Conservation (phyloP, 805 yeast species). For the Saturnispora bothae region DNA sequence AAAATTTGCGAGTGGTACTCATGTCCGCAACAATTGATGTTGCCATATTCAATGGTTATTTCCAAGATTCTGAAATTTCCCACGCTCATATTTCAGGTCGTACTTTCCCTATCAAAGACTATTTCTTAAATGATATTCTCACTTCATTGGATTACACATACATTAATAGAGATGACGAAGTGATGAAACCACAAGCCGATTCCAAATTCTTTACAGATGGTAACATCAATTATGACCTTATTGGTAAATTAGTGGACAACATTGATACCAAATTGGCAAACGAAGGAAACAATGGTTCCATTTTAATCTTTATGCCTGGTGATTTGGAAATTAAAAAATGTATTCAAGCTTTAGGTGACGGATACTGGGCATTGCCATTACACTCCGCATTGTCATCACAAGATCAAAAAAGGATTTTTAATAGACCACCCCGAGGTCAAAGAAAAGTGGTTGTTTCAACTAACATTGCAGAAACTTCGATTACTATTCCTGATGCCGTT, state of each 20-base stretch:
- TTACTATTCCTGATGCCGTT: slow-evolving; percentile 91
- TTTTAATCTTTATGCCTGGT: slow-evolving; percentile 83
- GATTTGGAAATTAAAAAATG: slow-evolving; percentile 74
- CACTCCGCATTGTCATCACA: slow-evolving; percentile 80
- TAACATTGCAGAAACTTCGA: slow-evolving; percentile 94
- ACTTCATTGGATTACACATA: slow-evolving; percentile 47
- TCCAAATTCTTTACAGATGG: slow-evolving; percentile 58
- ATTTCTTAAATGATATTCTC: slow-evolving; percentile 60
- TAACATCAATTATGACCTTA: slow-evolving; percentile 63
- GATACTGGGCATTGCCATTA: slow-evolving; percentile 52
- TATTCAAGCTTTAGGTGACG: slow-evolving; percentile 29
- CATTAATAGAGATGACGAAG: slow-evolving; percentile 16
- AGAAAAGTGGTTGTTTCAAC: slow-evolving; percentile 85
- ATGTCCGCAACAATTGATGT: slow-evolving; percentile 94
- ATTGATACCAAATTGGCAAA: slow-evolving; percentile 39
- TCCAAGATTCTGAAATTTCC: slow-evolving; percentile 31
- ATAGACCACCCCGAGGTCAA: slow-evolving; percentile 36
- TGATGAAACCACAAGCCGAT: slow-evolving; percentile 49
- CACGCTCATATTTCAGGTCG: slow-evolving; percentile 85
- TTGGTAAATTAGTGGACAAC: slow-evolving; percentile 42
- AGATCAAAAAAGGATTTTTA: slow-evolving; percentile 75
- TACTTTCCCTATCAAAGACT: slow-evolving; percentile 82
- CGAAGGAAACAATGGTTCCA: slow-evolving; percentile 51
- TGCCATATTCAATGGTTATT: slow-evolving; percentile 55
- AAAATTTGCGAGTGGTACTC: slow-evolving; percentile 55